Conservation (phyloP, 2,329 filamentous ascomycete species). For the Fusarium humuli region DNA sequence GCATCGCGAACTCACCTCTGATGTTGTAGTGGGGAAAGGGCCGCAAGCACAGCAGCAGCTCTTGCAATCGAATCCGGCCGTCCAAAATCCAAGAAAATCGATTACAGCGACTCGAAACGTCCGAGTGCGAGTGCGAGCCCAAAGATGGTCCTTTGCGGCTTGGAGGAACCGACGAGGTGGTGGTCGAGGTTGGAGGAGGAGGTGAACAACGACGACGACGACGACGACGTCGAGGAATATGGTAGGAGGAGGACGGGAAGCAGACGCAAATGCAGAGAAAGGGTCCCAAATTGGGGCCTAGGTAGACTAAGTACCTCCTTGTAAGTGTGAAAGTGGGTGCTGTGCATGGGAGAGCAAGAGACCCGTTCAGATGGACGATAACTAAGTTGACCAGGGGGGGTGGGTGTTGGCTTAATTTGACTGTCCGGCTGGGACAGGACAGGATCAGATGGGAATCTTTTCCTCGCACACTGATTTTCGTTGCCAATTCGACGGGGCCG, state of each 20-base stretch:
- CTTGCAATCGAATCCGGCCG: constrained; percentile 20
- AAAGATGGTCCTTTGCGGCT: constrained; percentile 34
- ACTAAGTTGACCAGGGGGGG: constrained; percentile 26
- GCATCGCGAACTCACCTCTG: constrained; percentile 41
- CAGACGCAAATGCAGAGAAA: constrained; percentile 24
- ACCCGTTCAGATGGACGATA: constrained; percentile 29
- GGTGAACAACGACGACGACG: constrained; percentile 23
- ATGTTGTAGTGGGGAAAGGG: constrained; percentile 23
- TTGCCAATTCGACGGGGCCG: constrained; percentile 24
- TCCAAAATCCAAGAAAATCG: constrained; percentile 23
- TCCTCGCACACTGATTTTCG: constrained; percentile 29
- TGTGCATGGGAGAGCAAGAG: constrained; percentile 18
- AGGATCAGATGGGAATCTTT: constrained; percentile 33
- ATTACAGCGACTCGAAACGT: constrained; percentile 24
- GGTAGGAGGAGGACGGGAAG: constrained; percentile 33
- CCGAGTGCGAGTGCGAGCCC: constrained; percentile 36
- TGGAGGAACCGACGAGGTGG: constrained; percentile 35
- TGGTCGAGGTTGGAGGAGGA: constrained; percentile 35
- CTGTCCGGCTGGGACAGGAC: neutral
- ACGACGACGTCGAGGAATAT: constrained; percentile 24
- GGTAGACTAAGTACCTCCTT: constrained; percentile 38
- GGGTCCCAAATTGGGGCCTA: constrained; percentile 42
- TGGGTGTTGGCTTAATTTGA: constrained; percentile 14
- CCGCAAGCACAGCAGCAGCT: constrained; percentile 35
- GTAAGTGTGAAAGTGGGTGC: constrained; percentile 39